A percentile compares a stretch with the other conserved stretches of the same genome.
phyloP scores from a whole-genome alignment of 163 green algal species.

The Prototheca wickerhamii region DNA sequence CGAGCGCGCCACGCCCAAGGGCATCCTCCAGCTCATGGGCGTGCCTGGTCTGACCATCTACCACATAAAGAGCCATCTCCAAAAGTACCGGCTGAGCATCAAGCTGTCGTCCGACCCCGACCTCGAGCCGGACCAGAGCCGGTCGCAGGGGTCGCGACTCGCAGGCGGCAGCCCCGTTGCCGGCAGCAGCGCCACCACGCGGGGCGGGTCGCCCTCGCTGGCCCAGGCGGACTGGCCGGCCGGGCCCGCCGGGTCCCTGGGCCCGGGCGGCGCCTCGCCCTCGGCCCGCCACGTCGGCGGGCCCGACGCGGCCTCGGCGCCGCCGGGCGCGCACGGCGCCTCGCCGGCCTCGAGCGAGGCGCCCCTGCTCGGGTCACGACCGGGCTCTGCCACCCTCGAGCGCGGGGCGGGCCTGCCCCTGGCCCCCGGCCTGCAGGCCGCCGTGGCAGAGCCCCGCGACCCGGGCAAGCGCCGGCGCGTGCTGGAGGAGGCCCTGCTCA shows the following conservation, averaged over 20 bases:
- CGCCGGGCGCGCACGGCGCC: too few species aligned
- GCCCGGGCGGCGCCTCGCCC: too few species aligned
- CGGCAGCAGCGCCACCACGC: neutral
- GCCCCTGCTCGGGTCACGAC: too few species aligned
- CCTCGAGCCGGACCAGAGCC: neutral
- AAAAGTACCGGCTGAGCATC: conserved; percentile 71
- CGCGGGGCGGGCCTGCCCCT: neutral
- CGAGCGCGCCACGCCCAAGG: conserved; percentile 53
- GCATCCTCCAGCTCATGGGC: conserved; percentile 80
- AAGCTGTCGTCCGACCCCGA: conserved; percentile 12
- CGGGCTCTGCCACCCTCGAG: too few species aligned
- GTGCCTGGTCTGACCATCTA: conserved; percentile 88
- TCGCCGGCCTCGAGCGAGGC: too few species aligned
- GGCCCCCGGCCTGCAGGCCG: neutral
- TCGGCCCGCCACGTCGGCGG: too few species aligned
- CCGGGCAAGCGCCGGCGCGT: conserved; percentile 10
- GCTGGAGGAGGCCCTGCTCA: conserved; percentile 64
- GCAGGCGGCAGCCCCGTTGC: neutral
- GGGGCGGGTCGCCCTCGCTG: too few species aligned
- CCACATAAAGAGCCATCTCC: conserved; percentile 93
- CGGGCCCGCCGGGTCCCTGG: too few species aligned
- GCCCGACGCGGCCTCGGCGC: too few species aligned
- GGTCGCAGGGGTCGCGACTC: neutral
- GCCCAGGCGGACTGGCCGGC: too few species aligned
- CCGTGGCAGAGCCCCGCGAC: too few species aligned